phyloP scores from a whole-genome alignment of 192 early-diverging fungal species.

The Coemansia sp. region DNA sequence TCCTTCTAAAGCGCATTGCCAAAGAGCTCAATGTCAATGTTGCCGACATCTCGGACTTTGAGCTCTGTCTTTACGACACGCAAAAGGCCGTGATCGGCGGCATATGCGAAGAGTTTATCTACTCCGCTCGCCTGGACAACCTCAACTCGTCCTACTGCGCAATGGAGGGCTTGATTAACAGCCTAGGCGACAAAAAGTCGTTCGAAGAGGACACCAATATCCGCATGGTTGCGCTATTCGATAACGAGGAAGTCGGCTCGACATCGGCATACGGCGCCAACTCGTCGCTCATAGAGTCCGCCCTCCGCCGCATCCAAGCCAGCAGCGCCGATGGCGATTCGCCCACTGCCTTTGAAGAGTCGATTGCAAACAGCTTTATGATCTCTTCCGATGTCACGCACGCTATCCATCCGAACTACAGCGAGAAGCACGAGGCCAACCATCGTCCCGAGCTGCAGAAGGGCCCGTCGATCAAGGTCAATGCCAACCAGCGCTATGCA shows the following conservation, averaged over 20 bases:
- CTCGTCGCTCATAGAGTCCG: conserved; percentile 77
- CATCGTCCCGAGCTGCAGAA: conserved; percentile 90
- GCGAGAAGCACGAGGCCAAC: conserved; percentile 90
- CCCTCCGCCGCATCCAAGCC: conserved; percentile 64
- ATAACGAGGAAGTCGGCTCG: conserved; percentile 98
- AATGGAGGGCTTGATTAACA: conserved; percentile 56
- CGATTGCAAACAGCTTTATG: conserved; percentile 79
- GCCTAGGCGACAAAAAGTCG: conserved; percentile 36
- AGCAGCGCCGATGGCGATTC: conserved; percentile 22
- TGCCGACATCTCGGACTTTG: conserved; percentile 88
- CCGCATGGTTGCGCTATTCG: conserved; percentile 87
- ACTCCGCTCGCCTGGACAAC: conserved; percentile 93
- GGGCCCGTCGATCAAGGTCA: conserved; percentile 94
- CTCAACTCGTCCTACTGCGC: conserved; percentile 94
- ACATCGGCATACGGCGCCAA: conserved; percentile 91
- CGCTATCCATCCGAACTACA: conserved; percentile 84
- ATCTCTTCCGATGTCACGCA: conserved; percentile 96
- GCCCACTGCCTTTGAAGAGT: conserved; percentile 74
- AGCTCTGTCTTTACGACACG: conserved; percentile 95
- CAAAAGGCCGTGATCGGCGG: conserved; percentile 89
- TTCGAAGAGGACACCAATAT: conserved; percentile 53
- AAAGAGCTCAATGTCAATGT: conserved; percentile 62
- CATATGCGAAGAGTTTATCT: conserved; percentile 87
- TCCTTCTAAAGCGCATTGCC: conserved; percentile 74
- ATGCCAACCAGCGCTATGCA: conserved; percentile 92